These are phyloP conservation scores for Corchorus capsularis DNA, from an alignment of 345 rosid species.

Conservation along the genomic window DNA sequence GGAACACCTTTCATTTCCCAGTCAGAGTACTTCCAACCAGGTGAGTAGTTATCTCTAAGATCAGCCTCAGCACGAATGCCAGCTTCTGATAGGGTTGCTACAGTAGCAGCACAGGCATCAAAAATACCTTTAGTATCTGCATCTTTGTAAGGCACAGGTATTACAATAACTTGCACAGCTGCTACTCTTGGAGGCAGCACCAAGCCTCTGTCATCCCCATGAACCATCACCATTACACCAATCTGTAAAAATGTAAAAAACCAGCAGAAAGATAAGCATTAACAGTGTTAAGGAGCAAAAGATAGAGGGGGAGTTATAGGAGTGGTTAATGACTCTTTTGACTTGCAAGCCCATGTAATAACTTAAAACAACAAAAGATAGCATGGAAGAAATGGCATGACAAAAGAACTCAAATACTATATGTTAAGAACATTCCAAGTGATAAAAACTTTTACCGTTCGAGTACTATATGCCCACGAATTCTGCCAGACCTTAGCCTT, in stretches of 20 bases:
- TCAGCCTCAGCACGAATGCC: conserved; percentile 83
- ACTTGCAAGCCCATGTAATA: background rate
- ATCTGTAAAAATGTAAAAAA: conserved; percentile 45
- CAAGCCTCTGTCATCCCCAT: conserved; percentile 89
- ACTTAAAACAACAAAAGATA: conserved; percentile 7
- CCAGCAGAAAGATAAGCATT: background rate
- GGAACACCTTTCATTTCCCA: conserved; percentile 99
- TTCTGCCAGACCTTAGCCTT: conserved; percentile 96
- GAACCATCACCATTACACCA: conserved; percentile 99
- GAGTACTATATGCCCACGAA: conserved; percentile 97
- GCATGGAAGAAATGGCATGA: background rate
- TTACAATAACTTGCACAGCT: conserved; percentile 77
- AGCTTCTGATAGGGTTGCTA: conserved; percentile 58
- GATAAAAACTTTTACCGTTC: conserved; percentile 51
- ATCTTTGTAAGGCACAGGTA: conserved; percentile 96
- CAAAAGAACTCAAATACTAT: background rate
- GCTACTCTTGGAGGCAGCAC: conserved; percentile 94
- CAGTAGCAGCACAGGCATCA: conserved; percentile 85
- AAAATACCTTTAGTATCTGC: conserved; percentile 79
- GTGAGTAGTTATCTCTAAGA: conserved; percentile 87
- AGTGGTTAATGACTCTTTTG: background rate
- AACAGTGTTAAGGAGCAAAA: background rate
- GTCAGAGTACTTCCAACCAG: conserved; percentile 97
- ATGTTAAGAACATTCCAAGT: background rate
- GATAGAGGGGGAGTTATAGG: background rate